phyloP scores from a whole-genome alignment of 2,329 filamentous ascomycete genomes.

The Fonsecaea pugnacius region DNA sequence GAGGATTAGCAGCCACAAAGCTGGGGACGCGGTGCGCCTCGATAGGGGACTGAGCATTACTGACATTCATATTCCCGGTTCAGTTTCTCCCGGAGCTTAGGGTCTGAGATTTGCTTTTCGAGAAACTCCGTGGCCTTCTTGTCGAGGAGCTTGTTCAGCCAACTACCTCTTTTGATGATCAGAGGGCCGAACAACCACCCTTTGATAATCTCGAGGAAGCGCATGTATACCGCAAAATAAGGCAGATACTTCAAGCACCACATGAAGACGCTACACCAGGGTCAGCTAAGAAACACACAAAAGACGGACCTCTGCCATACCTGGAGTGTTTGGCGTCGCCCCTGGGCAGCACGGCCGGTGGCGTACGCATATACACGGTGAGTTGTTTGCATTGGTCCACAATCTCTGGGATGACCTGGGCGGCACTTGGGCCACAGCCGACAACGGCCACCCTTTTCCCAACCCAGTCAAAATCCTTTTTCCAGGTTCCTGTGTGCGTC shows the following conservation, averaged over 20 bases:
- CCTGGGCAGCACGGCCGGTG: constrained; percentile 9
- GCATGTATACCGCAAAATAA: too few relatives aligned
- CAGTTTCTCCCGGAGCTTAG: constrained; percentile 19
- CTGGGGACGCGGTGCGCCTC: background rate
- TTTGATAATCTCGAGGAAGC: background rate
- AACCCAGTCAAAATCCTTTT: constrained; percentile 5
- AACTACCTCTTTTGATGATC: background rate
- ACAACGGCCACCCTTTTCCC: constrained; percentile 21
- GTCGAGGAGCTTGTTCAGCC: constrained; percentile 2
- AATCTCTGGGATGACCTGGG: constrained; percentile 29
- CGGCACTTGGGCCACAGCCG: constrained; percentile 26
- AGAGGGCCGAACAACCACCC: background rate
- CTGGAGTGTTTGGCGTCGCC: constrained; percentile 13
- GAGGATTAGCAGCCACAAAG: background rate
- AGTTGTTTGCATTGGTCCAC: constrained; percentile 14
- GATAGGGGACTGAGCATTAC: background rate
- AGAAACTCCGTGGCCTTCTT: constrained; percentile 14
- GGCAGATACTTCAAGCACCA: too few relatives aligned
- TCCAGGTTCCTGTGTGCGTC: constrained; percentile 12
- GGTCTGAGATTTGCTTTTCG: constrained; percentile 23
- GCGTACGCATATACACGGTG: constrained; percentile 23
- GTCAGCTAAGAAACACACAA: too few relatives aligned
- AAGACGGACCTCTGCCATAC: background rate
- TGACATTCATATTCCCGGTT: constrained; percentile 18
- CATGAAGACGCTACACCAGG: too few relatives aligned